Percentiles rank a stretch among this genome's conserved stretches.
Conservation (phyloP, 352 stramenopile genomes). For the Pythium dissotocum region DNA sequence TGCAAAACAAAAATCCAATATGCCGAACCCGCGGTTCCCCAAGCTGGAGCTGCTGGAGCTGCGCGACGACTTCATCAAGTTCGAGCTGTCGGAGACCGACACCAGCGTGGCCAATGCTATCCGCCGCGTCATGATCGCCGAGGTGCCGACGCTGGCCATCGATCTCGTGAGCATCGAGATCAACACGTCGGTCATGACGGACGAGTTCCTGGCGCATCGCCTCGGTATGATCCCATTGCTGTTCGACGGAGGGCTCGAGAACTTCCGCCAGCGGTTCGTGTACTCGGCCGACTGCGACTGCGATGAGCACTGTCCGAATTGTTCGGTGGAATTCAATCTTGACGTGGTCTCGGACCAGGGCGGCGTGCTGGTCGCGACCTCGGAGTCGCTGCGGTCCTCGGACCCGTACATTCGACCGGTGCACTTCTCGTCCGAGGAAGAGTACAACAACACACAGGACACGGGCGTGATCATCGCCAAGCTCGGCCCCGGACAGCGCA, state of each 20-base stretch:
- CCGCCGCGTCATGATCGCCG: conserved; percentile 96
- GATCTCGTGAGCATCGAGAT: conserved; percentile 98
- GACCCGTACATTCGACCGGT: conserved; percentile 87
- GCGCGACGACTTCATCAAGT: conserved; percentile 95
- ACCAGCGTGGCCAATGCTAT: conserved; percentile 96
- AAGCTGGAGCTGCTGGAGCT: conserved; percentile 95
- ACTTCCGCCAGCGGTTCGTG: conserved; percentile 90
- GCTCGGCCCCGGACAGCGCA: conserved; percentile 92
- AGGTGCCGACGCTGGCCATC: conserved; percentile 98
- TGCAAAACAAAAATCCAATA: conserved; percentile 19
- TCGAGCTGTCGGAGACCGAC: conserved; percentile 97
- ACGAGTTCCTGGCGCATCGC: conserved; percentile 98
- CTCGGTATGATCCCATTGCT: conserved; percentile 97
- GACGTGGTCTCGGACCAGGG: conserved; percentile 85
- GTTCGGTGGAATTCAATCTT: conserved; percentile 96
- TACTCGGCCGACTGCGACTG: conserved; percentile 91
- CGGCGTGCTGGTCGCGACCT: conserved; percentile 70
- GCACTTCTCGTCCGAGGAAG: conserved; percentile 86
- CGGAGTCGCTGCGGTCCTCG: conserved; percentile 75
- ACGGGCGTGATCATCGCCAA: conserved; percentile 97
- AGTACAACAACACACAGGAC: conserved; percentile 94
- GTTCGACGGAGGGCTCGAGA: conserved; percentile 84
- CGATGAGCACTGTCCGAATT: conserved; percentile 96
- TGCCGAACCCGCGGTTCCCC: conserved; percentile 89
- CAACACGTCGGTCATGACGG: conserved; percentile 97